phyloP scores from a whole-genome alignment of 305 asterid species.

The Fraxinus platypoda region DNA sequence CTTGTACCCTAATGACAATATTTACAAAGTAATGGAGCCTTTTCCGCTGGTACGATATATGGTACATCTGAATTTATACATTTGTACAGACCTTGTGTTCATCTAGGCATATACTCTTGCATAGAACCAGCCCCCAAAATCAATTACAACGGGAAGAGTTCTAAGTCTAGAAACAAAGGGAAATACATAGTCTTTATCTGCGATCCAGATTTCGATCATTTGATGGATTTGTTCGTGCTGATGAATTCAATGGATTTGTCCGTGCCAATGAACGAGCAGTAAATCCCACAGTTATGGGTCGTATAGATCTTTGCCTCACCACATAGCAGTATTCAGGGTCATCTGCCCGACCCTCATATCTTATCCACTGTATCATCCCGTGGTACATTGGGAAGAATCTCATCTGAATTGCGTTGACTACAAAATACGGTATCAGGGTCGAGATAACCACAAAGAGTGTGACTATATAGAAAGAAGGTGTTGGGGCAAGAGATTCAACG shows the following conservation, averaged over 20 bases:
- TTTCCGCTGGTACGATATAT: neutral
- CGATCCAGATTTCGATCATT: constrained; percentile 22
- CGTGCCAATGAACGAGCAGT: constrained; percentile 87
- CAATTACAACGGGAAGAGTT: constrained; percentile 27
- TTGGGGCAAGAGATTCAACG: constrained; percentile 63
- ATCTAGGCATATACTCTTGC: constrained; percentile 13
- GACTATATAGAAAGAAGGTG: constrained; percentile 62
- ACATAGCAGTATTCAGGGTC: constrained; percentile 71
- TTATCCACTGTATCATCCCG: constrained; percentile 88
- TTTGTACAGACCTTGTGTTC: constrained; percentile 27
- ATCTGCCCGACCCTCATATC: constrained; percentile 68
- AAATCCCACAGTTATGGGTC: constrained; percentile 74
- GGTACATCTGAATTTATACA: constrained; percentile 11
- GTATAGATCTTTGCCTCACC: constrained; percentile 74
- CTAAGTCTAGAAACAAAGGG: neutral
- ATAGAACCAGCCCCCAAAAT: constrained; percentile 12
- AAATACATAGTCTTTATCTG: constrained; percentile 17
- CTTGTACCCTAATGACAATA: constrained; percentile 23
- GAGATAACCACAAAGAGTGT: constrained; percentile 56
- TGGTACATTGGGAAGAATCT: constrained; percentile 94
- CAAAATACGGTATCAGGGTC: constrained; percentile 69
- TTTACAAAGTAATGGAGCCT: constrained; percentile 34
- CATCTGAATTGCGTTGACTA: constrained; percentile 57
- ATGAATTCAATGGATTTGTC: constrained; percentile 56
- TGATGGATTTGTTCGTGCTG: constrained; percentile 65